These are phyloP conservation scores for Rhizoclosmatium globosum DNA, from an alignment of 192 early-diverging fungal species.

Conservation along the genomic window DNA sequence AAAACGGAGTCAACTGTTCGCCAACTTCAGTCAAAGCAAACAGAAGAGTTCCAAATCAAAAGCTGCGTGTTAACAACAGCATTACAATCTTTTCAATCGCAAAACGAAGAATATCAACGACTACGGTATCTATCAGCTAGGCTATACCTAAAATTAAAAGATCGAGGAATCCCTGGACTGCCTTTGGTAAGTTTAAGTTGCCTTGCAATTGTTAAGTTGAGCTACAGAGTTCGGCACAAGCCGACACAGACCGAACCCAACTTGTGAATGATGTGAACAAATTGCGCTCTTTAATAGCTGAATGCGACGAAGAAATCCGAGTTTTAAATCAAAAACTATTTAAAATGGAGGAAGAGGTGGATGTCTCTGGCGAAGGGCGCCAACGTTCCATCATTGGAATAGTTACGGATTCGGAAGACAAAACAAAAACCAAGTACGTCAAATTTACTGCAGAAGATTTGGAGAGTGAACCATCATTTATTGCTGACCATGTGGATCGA, in stretches of 20 bases:
- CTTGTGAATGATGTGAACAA: not conserved
- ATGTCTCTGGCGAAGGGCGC: not conserved
- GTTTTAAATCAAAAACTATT: slow-evolving; percentile 21
- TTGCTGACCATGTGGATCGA: slow-evolving; percentile 13
- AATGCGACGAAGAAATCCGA: slow-evolving; percentile 36
- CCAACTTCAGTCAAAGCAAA: too few relatives aligned
- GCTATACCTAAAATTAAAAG: slow-evolving; percentile 13
- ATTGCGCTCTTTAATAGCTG: not conserved
- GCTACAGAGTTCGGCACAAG: not conserved
- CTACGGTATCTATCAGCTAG: slow-evolving; percentile 17
- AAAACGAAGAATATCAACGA: slow-evolving; percentile 34
- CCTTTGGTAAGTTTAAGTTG: not conserved
- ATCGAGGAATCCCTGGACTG: slow-evolving; percentile 16
- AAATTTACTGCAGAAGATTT: not conserved
- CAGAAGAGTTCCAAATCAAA: not conserved
- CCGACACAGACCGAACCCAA: not conserved
- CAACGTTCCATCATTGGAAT: not conserved
- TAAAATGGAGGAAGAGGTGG: slow-evolving; percentile 36
- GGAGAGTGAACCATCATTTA: not conserved
- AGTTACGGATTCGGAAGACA: not conserved
- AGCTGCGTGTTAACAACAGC: not conserved
- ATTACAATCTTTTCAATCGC: slow-evolving; percentile 5
- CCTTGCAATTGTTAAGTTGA: not conserved
- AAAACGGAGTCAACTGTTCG: too few relatives aligned
- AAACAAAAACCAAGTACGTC: not conserved